These are phyloP conservation scores for Fusarium hainanense DNA, from an alignment of 2,329 filamentous ascomycete genomes.

Conservation along the genomic window DNA sequence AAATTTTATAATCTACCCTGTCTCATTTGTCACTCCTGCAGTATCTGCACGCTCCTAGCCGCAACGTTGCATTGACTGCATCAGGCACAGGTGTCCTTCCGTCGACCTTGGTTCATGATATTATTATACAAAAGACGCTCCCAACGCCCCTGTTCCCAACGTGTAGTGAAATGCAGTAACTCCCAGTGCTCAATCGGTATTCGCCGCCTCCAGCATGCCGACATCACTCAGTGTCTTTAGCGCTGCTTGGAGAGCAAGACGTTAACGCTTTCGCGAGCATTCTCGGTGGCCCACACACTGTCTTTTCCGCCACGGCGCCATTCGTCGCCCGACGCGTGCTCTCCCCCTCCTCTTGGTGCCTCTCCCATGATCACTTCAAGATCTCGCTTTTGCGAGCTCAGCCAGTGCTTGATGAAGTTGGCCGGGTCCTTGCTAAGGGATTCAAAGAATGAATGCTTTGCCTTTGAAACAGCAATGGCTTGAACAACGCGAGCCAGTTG, in stretches of 20 bases:
- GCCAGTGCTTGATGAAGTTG: conserved; percentile 86
- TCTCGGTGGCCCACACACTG: conserved; percentile 67
- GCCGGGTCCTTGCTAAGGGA: conserved; percentile 84
- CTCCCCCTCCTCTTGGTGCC: conserved; percentile 71
- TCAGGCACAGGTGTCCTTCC: conserved; percentile 19
- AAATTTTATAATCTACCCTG: conserved; percentile 23
- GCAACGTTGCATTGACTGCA: conserved; percentile 14
- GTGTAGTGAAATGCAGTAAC: conserved; percentile 39
- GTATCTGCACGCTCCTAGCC: conserved; percentile 15
- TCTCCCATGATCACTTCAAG: conserved; percentile 90
- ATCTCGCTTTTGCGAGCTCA: conserved; percentile 90
- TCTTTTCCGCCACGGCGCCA: conserved; percentile 71
- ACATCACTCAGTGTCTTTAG: conserved; percentile 28
- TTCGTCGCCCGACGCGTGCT: conserved; percentile 69
- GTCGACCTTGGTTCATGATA: conserved; percentile 37
- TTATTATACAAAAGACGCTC: conserved; percentile 45
- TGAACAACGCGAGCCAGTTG: conserved; percentile 86
- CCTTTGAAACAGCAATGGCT: conserved; percentile 84
- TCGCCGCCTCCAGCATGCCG: conserved; percentile 1
- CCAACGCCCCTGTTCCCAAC: conserved; percentile 43
- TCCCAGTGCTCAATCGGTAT: conserved; percentile 27
- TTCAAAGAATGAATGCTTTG: conserved; percentile 89
- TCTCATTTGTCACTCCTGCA: conserved; percentile 21
- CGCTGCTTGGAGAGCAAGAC: conserved; percentile 67
- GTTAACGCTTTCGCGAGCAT: conserved; percentile 72